Conservation (phyloP, 2,329 filamentous ascomycete species). For the Elsinoe australis region DNA sequence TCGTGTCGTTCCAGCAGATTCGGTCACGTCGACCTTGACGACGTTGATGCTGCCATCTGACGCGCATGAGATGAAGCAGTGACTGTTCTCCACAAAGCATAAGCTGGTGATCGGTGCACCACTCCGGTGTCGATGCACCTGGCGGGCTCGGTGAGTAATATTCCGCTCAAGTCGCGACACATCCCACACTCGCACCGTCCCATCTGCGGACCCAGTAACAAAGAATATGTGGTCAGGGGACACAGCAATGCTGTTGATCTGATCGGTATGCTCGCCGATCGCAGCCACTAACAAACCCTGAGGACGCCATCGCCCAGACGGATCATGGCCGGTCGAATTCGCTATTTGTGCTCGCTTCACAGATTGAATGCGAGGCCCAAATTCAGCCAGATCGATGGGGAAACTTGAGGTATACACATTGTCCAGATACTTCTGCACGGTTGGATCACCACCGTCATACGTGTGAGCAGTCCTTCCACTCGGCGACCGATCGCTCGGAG, state of each 20-base stretch:
- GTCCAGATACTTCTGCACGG: slow-evolving; percentile 60
- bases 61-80: slow-evolving; percentile 85
- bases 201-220: slow-evolving; percentile 85
- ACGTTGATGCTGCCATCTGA: slow-evolving; percentile 86
- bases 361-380: slow-evolving; percentile 74
- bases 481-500: slow-evolving; percentile 22
- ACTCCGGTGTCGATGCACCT: slow-evolving; percentile 69
- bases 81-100: slow-evolving; percentile 87
- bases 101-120: slow-evolving; percentile 70
- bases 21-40: slow-evolving; percentile 67
- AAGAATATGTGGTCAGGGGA: slow-evolving; percentile 93
- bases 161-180: slow-evolving; percentile 83
- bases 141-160: slow-evolving; percentile 75
- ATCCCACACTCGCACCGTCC: slow-evolving; percentile 89
- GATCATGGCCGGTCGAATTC: slow-evolving; percentile 19
- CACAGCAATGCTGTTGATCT: slow-evolving; percentile 72
- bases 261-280: slow-evolving; percentile 76
- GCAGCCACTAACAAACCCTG: slow-evolving; percentile 77
- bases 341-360: slow-evolving; percentile 46
- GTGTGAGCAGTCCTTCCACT: slow-evolving; percentile 59
- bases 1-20: slow-evolving; percentile 45
- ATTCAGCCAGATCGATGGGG: slow-evolving; percentile 52
- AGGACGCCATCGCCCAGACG: slow-evolving; percentile 68
- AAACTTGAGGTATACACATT: slow-evolving; percentile 68
- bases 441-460: slow-evolving; percentile 69